Evolutionary conservation across 2,329 filamentous ascomycete species (phyloP).

Genomic region (Fusarium torulosum): DNA sequence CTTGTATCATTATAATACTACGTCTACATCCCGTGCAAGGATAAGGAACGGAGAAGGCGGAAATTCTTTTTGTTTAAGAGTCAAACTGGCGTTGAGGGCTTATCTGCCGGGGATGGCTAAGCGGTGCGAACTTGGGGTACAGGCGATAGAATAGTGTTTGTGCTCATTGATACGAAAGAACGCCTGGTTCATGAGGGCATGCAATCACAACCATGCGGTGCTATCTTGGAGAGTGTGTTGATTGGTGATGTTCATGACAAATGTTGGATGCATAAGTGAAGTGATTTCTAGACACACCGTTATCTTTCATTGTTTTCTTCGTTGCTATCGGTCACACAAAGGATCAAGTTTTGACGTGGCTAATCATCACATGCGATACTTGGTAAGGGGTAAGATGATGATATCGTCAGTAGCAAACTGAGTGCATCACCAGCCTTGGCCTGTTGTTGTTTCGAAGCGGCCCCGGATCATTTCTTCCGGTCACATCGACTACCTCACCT

Average conservation of each 20-base stretch:
- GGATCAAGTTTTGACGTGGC: constrained; percentile 4
- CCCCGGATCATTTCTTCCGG: constrained; percentile 28
- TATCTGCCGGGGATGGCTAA: constrained; percentile 27
- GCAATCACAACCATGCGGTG: constrained; percentile 33
- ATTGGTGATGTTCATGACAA: constrained; percentile 25
- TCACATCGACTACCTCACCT: neutral
- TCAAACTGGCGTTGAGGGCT: constrained; percentile 37
- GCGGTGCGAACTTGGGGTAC: constrained; percentile 20
- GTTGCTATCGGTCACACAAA: constrained; percentile 8
- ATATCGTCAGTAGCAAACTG: constrained; percentile 16
- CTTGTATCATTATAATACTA: constrained; percentile 41
- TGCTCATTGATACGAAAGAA: constrained; percentile 33
- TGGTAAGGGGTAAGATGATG: constrained; percentile 10
- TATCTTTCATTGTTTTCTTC: constrained; percentile 16
- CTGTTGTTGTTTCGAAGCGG: constrained; percentile 14
- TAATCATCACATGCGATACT: constrained; percentile 24
- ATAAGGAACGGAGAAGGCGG: neutral
- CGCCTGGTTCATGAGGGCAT: constrained; percentile 33
- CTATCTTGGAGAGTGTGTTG: constrained; percentile 24
- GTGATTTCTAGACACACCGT: constrained; percentile 21
- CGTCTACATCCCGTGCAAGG: constrained; percentile 1
- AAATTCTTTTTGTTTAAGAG: constrained; percentile 26
- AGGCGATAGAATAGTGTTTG: constrained; percentile 36
- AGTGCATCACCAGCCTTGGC: constrained; percentile 11
- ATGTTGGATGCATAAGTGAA: constrained; percentile 14